These are phyloP conservation scores for Suhomyces choctaworum DNA, from an alignment of 1,139 yeast species.

Conservation along the genomic window DNA sequence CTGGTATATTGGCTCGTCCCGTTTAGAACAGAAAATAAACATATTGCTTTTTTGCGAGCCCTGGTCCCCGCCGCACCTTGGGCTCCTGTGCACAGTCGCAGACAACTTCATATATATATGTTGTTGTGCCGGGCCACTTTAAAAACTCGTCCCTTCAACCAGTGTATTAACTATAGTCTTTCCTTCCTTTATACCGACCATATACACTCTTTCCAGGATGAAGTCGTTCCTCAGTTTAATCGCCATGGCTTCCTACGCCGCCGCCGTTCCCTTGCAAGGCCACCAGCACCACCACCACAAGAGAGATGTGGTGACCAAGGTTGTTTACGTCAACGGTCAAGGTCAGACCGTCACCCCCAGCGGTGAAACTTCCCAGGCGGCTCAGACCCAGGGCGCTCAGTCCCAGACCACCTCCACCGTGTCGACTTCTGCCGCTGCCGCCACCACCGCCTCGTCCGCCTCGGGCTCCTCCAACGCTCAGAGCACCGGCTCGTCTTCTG, in stretches of 20 bases:
- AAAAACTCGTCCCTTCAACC: conserved; percentile 2
- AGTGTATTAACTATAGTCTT: conserved; percentile 27
- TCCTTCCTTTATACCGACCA: conserved; percentile 23
- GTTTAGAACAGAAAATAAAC: conserved; percentile 12
- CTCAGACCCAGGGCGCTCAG: conserved; percentile 10
- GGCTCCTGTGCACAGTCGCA: no score
- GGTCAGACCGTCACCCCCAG: conserved; percentile 21
- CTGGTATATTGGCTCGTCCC: conserved; percentile 8
- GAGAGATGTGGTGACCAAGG: conserved; percentile 20
- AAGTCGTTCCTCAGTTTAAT: conserved; percentile 19
- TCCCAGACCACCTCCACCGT: conserved; percentile 14
- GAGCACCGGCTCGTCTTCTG: conserved; percentile 15
- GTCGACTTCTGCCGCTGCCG: conserved; percentile 16
- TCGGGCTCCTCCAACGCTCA: conserved; percentile 24
- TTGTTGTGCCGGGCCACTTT: background rate
- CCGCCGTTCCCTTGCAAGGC: conserved; percentile 18
- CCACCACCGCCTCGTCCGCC: conserved; percentile 19
- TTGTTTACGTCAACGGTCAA: conserved; percentile 20
- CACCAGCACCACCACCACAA: conserved; percentile 21
- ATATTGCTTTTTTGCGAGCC: conserved; percentile 10
- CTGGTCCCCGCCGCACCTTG: background rate
- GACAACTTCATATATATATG: conserved; percentile 1
- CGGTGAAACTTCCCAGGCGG: conserved; percentile 12
- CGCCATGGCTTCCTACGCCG: conserved; percentile 23
- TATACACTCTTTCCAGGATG: conserved; percentile 14